phyloP scores from a whole-genome alignment of 345 rosid genomes.

The Rubroshorea leprosula region DNA sequence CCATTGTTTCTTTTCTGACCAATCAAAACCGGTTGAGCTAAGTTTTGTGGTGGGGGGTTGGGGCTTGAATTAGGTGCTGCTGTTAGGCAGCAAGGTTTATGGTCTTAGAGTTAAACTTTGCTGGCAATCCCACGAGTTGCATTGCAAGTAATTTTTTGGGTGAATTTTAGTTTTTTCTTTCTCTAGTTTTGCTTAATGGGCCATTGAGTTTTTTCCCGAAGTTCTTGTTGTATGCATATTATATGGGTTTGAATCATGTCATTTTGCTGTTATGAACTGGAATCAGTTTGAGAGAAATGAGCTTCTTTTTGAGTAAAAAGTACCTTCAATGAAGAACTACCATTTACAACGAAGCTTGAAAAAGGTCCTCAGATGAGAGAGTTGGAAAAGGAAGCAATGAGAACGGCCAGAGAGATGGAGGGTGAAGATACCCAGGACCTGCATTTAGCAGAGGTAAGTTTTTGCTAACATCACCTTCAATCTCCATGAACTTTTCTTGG shows the following conservation, averaged over 20 bases:
- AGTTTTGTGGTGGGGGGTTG: too few relatives aligned
- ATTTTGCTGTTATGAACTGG: constrained; percentile 52
- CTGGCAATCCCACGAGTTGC: too few relatives aligned
- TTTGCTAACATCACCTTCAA: constrained; percentile 12
- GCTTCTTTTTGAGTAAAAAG: constrained; percentile 72
- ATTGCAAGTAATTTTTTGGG: too few relatives aligned
- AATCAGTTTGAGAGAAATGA: constrained; percentile 82
- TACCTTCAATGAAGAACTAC: constrained; percentile 83
- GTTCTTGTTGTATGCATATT: too few relatives aligned
- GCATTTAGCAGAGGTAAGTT: constrained; percentile 85
- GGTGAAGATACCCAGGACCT: constrained; percentile 77
- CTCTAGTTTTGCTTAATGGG: too few relatives aligned
- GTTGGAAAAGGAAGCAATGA: constrained; percentile 67
- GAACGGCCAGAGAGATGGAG: constrained; percentile 92
- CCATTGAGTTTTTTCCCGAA: too few relatives aligned
- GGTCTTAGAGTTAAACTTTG: too few relatives aligned
- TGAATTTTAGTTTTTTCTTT: too few relatives aligned
- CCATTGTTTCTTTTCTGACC: too few relatives aligned
- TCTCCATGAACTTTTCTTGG: constrained; percentile 6
- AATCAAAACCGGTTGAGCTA: too few relatives aligned
- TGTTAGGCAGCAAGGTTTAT: too few relatives aligned
- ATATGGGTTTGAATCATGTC: neutral
- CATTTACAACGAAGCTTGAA: constrained; percentile 78
- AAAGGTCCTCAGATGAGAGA: constrained; percentile 58
- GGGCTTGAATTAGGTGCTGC: too few relatives aligned